phyloP scores from a whole-genome alignment of 768 basidiomycete species.

The Baorangia bicolor region DNA sequence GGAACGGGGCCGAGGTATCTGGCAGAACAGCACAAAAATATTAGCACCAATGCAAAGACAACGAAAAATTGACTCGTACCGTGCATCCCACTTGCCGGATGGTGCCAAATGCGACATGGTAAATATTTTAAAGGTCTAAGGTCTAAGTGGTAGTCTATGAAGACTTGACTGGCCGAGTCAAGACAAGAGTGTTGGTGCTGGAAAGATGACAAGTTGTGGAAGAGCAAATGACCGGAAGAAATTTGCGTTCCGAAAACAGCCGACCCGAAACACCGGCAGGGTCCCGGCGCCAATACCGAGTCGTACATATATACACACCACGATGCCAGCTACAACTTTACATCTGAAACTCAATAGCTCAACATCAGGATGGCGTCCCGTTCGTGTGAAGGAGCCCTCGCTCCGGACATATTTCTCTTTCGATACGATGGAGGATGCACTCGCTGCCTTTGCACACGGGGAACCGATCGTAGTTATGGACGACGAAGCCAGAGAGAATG shows the following conservation, averaged over 20 bases:
- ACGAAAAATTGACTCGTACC: neutral
- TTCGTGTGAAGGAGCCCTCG: constrained; percentile 18
- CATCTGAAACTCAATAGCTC: constrained; percentile 14
- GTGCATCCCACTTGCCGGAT: constrained; percentile 18
- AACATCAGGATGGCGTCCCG: constrained; percentile 19
- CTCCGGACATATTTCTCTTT: constrained; percentile 54
- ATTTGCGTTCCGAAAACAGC: constrained; percentile 11
- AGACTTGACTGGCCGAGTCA: neutral
- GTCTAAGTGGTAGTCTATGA: constrained; percentile 1
- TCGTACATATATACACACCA: neutral
- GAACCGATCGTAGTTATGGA: constrained; percentile 98
- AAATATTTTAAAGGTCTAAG: neutral
- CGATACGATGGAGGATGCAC: constrained; percentile 76
- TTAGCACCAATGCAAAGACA: neutral
- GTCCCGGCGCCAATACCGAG: neutral
- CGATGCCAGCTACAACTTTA: constrained; percentile 8
- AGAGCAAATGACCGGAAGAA: neutral
- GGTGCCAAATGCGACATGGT: constrained; percentile 17
- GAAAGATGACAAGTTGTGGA: neutral
- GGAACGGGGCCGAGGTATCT: constrained; percentile 14
- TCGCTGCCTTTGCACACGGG: constrained; percentile 72
- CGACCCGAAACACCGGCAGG: neutral
- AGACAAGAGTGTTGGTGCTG: neutral
- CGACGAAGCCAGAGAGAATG: constrained; percentile 94
- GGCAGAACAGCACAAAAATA: neutral